These are phyloP conservation scores for Epichloe typhina DNA, from an alignment of 2,329 filamentous ascomycete genomes.

Conservation along the genomic window DNA sequence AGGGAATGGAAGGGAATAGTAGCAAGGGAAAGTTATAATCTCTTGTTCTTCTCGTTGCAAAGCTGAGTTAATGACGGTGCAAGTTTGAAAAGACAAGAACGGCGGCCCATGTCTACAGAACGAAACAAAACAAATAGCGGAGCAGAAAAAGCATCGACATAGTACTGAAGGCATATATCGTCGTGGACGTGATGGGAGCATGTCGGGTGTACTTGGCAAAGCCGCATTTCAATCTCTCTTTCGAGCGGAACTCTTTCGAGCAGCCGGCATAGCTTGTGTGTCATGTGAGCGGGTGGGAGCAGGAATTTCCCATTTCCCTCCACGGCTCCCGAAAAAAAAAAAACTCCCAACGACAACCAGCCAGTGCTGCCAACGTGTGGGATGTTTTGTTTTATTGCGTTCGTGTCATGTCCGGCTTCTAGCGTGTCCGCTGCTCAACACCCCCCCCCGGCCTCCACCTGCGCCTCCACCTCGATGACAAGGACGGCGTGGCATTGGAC, in stretches of 20 bases:
- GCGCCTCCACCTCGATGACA: not conserved
- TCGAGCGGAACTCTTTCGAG: not conserved
- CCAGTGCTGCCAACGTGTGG: not conserved
- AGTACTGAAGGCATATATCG: not conserved
- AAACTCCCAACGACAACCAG: too few relatives aligned
- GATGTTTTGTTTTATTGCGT: too few relatives aligned
- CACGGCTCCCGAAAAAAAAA: too few relatives aligned
- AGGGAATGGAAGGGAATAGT: too few relatives aligned
- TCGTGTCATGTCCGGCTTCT: not conserved
- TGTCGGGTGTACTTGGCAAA: too few relatives aligned
- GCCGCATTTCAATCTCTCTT: not conserved
- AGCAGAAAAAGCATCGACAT: too few relatives aligned
- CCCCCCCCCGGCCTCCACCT: not conserved
- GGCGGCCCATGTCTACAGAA: too few relatives aligned
- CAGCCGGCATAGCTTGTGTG: constrained; percentile 2
- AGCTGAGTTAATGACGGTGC: too few relatives aligned
- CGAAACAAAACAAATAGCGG: too few relatives aligned
- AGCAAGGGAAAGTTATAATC: fast-evolving
- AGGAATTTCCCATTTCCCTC: not conserved
- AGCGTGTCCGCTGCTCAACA: not conserved
- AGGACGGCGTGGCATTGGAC: not conserved
- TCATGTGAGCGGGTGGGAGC: constrained; percentile 1
- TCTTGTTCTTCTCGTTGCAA: too few relatives aligned
- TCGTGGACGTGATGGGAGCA: not conserved
- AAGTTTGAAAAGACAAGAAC: too few relatives aligned